Conservation (phyloP, 257 asterid genomes). For the Echium plantagineum region DNA sequence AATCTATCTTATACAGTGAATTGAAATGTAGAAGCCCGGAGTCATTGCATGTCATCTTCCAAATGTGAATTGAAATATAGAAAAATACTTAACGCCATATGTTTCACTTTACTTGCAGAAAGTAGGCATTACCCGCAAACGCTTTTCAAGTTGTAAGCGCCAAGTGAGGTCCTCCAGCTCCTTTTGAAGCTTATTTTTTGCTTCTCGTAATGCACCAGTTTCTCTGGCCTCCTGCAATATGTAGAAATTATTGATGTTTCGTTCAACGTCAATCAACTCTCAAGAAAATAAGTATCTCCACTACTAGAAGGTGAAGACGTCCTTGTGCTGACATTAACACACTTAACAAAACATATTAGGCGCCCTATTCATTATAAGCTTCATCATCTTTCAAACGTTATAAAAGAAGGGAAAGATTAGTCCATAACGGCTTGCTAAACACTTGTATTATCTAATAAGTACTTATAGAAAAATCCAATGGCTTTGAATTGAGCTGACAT, state of each 20-base stretch:
- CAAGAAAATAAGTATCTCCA: neutral
- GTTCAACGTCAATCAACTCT: neutral
- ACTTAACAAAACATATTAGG: neutral
- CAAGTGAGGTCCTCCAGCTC: slow-evolving; percentile 92
- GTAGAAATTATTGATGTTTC: neutral
- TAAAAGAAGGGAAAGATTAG: neutral
- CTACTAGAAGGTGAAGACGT: neutral
- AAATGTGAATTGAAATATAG: neutral
- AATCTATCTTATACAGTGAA: too few species aligned
- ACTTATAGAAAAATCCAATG: too few species aligned
- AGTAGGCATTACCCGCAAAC: slow-evolving; percentile 55
- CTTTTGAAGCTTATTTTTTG: slow-evolving; percentile 96
- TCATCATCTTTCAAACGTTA: neutral
- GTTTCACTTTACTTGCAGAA: neutral
- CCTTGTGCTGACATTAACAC: neutral
- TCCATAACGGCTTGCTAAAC: too few species aligned
- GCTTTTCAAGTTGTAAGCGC: slow-evolving; percentile 95
- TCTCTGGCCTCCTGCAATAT: slow-evolving; percentile 87
- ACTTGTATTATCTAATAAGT: neutral
- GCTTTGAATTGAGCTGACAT: neutral
- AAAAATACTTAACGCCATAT: neutral
- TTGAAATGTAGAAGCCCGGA: too few species aligned
- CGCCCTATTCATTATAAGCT: neutral
- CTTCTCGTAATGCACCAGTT: slow-evolving; percentile 97
- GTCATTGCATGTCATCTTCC: too few species aligned